phyloP scores from a whole-genome alignment of 768 basidiomycete species.

The Paxillus involutus region DNA sequence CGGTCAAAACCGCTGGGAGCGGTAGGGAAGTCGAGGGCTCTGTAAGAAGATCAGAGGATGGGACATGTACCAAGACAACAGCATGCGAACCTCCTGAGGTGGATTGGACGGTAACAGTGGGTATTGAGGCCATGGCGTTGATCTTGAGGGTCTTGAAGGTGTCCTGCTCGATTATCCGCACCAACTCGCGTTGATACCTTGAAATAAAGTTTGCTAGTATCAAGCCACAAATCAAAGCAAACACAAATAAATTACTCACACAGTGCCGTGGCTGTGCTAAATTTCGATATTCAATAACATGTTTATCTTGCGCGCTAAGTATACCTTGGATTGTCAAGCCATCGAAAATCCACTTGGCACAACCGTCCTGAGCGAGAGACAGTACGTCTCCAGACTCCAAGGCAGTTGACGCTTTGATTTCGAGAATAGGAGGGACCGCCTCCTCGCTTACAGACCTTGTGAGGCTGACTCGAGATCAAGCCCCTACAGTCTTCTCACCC shows the following conservation, averaged over 20 bases:
- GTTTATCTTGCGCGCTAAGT: too few species aligned
- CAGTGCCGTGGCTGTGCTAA: too few species aligned
- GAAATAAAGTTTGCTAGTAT: conserved; percentile 27
- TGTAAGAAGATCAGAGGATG: conserved; percentile 27
- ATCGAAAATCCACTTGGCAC: too few species aligned
- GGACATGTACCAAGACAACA: neutral
- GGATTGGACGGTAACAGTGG: conserved; percentile 84
- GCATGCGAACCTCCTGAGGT: conserved; percentile 62
- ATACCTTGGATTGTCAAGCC: too few species aligned
- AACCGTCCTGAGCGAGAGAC: too few species aligned
- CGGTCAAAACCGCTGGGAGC: conserved; percentile 94
- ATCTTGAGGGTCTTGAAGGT: conserved; percentile 43
- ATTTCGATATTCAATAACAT: too few species aligned
- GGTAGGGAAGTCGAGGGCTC: conserved; percentile 88
- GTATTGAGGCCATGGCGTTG: conserved; percentile 83
- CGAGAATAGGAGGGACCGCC: too few species aligned
- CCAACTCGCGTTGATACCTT: neutral
- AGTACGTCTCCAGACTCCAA: too few species aligned
- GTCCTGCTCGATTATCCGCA: neutral
- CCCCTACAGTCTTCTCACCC: too few species aligned
- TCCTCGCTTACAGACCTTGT: too few species aligned
- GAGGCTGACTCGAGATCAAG: too few species aligned
- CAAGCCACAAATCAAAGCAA: conserved; percentile 32
- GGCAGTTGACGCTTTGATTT: too few species aligned
- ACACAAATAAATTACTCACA: neutral